Base-by-base conservation (phyloP, 1,139 yeast genomes). In the Kodamaea sp. region DNA sequence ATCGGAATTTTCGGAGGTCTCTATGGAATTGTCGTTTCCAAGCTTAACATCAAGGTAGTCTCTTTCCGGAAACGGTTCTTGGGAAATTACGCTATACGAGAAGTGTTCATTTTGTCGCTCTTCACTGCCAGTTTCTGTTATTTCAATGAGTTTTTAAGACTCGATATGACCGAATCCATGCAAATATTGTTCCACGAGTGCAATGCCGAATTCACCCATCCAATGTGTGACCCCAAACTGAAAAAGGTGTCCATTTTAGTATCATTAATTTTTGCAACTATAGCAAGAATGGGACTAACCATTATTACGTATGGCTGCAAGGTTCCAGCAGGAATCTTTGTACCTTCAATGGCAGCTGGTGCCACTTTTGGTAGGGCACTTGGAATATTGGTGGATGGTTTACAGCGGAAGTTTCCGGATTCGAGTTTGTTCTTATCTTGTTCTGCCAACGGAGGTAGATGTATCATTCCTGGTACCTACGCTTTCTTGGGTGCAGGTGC, bases 401-500 rank as follows among this genome's bases (percentile, higher is more conserved):
- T 83, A 9, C 75, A 81, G 22, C 67, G 70, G 38, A 56, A 51
- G 28, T 44, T 66, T 39, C 70, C 74, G 0, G 61, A 66, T 8
- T 59, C 74, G 2, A 36, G 52, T 4, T 38, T 76, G 4, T 85
- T 85, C 49, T 41, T 72, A 23, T 65, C 76, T 35, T 79, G 80
- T 41, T 55, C 67, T 1, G 46, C 42, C 4, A 22, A 16, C 8
- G 57, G 47, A 7, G 71, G 62, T 0, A 66, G 62, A 22, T 87
- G 95, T 51, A 77, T 90, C 15, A 86, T 90, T 2, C 95, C 97
- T 0, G 97, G 97, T 0, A 88, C 95, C 0, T 92, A 90, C 59
- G 96, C 98, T 0, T 83, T 94, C 41, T 73, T 94, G n/a, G 99
- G 98, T 2, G 97, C 98, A 0, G 97, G 95, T 1, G 94, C 97